Conservation (phyloP, 768 basidiomycete genomes). For the Tricholoma flavovirens region DNA sequence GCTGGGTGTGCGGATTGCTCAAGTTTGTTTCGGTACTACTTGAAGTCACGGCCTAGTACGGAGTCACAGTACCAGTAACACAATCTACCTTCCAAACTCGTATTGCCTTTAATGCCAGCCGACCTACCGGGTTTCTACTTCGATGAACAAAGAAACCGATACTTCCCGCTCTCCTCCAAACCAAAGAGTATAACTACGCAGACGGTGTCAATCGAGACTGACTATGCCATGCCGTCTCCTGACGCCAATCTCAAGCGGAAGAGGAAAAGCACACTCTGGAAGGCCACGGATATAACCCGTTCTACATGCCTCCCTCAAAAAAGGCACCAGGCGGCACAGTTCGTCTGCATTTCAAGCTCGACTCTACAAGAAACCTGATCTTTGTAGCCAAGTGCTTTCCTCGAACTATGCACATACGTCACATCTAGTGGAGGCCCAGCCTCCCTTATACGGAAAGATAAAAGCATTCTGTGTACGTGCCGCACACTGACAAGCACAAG, state of each 20-base stretch:
- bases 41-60: too few relatives aligned
- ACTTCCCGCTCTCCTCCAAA: conserved; percentile 48
- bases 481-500: neutral
- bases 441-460: conserved; percentile 33
- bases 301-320: conserved; percentile 5
- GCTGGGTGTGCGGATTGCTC: too few relatives aligned
- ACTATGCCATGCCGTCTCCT: neutral
- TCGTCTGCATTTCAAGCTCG: neutral
- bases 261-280: conserved; percentile 13
- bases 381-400: conserved; percentile 33
- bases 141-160: conserved; percentile 45
- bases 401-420: conserved; percentile 36
- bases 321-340: conserved; percentile 16
- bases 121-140: conserved; percentile 55
- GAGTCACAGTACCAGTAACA: neutral
- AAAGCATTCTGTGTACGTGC: conserved; percentile 44
- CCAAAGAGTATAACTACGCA: conserved; percentile 19
- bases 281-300: conserved; percentile 10
- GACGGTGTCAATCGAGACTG: neutral
- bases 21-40: too few relatives aligned
- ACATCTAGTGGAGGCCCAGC: conserved; percentile 18
- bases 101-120: conserved; percentile 33
- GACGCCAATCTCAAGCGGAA: conserved; percentile 8
- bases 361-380: neutral
- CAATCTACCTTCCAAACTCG: neutral